These are phyloP conservation scores for Leucosporidium creatinivorum DNA, from an alignment of 768 basidiomycete genomes.

Conservation along the genomic window DNA sequence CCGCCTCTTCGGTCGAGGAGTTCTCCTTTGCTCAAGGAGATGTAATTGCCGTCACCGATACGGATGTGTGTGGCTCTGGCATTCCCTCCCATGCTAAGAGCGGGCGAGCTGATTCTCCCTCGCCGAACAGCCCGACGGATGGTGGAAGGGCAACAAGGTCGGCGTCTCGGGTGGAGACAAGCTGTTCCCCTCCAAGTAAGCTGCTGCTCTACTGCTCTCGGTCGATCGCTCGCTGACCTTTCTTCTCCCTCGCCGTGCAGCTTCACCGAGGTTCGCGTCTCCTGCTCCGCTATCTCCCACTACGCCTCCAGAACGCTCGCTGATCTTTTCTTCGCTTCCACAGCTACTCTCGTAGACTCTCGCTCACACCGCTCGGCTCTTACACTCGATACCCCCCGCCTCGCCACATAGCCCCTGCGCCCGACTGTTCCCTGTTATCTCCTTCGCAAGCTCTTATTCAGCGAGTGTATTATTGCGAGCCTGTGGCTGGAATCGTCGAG, in stretches of 20 bases:
- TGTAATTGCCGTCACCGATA: conserved; percentile 88
- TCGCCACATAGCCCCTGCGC: too few relatives aligned
- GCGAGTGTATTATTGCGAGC: too few relatives aligned
- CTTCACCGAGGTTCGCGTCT: conserved; percentile 10
- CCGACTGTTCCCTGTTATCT: too few relatives aligned
- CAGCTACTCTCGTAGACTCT: neutral
- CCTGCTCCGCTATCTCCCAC: neutral
- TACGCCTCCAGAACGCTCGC: neutral
- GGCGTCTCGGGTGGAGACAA: conserved; percentile 26
- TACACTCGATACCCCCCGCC: too few relatives aligned
- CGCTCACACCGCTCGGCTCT: too few relatives aligned
- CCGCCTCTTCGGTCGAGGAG: conserved; percentile 78
- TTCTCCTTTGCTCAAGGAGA: conserved; percentile 94
- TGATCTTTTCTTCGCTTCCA: neutral
- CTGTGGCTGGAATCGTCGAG: too few relatives aligned
- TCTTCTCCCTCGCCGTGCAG: neutral
- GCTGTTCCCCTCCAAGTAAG: conserved; percentile 38
- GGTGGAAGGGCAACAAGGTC: conserved; percentile 89
- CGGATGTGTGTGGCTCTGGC: conserved; percentile 56
- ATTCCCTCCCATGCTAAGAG: too few relatives aligned
- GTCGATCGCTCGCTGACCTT: neutral
- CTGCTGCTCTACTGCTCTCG: neutral
- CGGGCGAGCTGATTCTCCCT: neutral
- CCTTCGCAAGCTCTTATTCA: too few relatives aligned
- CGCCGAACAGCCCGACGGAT: conserved; percentile 56